Evolutionary conservation across 2,329 filamentous ascomycete species (phyloP), one percentile per base, ranked within the genome.

Genomic region (Fusarium keratoplasticum): DNA sequence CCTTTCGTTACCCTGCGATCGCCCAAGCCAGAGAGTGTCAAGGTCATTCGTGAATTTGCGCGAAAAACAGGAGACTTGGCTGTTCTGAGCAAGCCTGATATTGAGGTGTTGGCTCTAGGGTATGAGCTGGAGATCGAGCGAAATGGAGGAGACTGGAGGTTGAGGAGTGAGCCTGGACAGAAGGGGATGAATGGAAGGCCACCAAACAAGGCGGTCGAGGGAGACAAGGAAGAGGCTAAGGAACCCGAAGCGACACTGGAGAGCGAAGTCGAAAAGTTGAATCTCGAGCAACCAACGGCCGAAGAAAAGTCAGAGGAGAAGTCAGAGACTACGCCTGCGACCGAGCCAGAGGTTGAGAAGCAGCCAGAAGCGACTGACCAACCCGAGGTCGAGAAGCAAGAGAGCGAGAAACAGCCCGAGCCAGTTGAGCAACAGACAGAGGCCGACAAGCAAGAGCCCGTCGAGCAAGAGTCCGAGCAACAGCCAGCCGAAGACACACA

Each of bases 91-190:
- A 91, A 89, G 80, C 93, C 95, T 2, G 96, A 99, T 90, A 86
- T 98, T 70, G 93, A 97, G 76, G 89, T 99, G 44, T 86, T 98
- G 79, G 96, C 96, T 10, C 86, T 99, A 65, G 93, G 95, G 1
- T 98, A 98, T 82, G 96, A 99, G 81, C 82, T 98, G n/a, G 96
- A 98, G 78, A 93, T 94, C 78, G 95, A 98, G 85, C 87, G 92
- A 67, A 97, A 97, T 81, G 91, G 92, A n/a, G 95, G 95, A 2
- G 92, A 97, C 81, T 97, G 94, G 93, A 89, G 95, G 69, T 80
- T 98, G 82, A 88, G 95, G 71, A 94, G 89, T 67, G 88, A 89
- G 4, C 96, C 96, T 0, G 93, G 92, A 1, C 95, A 98, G 81
- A 95, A 95, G 82, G 82, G 89, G 1, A 80, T 95, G 65, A 96